These are phyloP conservation scores for Tubosaeta brunneosetosa DNA, from an alignment of 768 basidiomycete genomes.

Conservation along the genomic window DNA sequence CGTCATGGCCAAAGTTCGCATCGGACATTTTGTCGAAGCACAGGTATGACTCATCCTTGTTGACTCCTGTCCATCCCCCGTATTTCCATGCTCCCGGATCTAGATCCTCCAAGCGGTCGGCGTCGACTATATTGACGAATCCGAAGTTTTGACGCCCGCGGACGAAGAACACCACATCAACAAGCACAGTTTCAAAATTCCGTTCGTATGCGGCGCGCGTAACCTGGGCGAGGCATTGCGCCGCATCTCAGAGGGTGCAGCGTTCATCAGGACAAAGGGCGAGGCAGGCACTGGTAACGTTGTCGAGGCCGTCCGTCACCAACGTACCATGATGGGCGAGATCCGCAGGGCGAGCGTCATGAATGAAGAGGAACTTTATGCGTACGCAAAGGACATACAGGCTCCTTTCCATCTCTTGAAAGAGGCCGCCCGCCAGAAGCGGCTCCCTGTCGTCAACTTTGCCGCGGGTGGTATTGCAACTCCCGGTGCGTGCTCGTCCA, in stretches of 20 bases:
- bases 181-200: constrained; percentile 92
- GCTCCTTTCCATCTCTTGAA: constrained; percentile 95
- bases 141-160: constrained; percentile 91
- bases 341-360: constrained; percentile 83
- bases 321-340: constrained; percentile 75
- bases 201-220: constrained; percentile 94
- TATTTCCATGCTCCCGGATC: not conserved
- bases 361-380: constrained; percentile 93
- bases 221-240: constrained; percentile 95
- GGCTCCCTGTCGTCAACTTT: constrained; percentile 94
- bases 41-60: constrained; percentile 46
- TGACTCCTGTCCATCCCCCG: not conserved
- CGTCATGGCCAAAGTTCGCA: constrained; percentile 94
- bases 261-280: constrained; percentile 98
- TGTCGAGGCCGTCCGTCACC: constrained; percentile 91
- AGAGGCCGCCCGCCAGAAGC: constrained; percentile 90
- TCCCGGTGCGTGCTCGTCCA: constrained; percentile 52
- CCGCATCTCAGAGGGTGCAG: constrained; percentile 94
- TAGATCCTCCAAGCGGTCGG: constrained; percentile 93
- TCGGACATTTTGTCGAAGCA: constrained; percentile 97
- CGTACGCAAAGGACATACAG: constrained; percentile 85
- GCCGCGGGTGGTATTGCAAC: constrained; percentile 93
- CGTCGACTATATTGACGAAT: constrained; percentile 96
- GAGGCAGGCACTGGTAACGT: constrained; percentile 88
- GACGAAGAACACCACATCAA: constrained; percentile 96